Evolutionary conservation across 306 rosid species (phyloP).

Genomic region (Benincasa hispida): DNA sequence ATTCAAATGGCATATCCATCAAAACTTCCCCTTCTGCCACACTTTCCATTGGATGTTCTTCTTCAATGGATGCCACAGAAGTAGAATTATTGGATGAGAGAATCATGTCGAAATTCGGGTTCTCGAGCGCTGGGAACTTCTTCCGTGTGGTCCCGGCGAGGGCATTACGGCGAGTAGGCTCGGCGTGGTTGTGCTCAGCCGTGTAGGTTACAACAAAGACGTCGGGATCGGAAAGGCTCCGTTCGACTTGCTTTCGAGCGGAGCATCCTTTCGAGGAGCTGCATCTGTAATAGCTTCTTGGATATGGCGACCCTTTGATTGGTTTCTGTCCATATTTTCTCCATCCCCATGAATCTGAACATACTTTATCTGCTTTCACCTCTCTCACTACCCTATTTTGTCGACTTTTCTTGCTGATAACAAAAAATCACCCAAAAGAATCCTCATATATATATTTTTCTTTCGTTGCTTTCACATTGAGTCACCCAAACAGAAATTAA

Average conservation of each 20-base stretch:
- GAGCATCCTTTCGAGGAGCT: conserved; percentile 79
- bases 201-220: conserved; percentile 58
- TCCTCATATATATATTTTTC: no score
- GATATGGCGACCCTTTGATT: conserved; percentile 87
- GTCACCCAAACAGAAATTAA: not conserved
- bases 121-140: conserved; percentile 16
- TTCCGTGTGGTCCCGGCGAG: conserved; percentile 34
- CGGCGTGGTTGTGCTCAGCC: conserved; percentile 66
- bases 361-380: conserved; percentile 34
- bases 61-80: not conserved
- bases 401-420: conserved; percentile 42
- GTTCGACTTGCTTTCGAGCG: conserved; percentile 83
- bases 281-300: conserved; percentile 82
- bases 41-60: not conserved
- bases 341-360: conserved; percentile 85
- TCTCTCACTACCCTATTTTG: conserved; percentile 49
- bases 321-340: conserved; percentile 96
- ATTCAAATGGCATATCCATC: not conserved
- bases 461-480: not conserved
- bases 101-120: not conserved
- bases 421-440: not conserved
- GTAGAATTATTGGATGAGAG: not conserved
- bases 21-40: not conserved
- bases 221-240: conserved; percentile 45
- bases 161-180: conserved; percentile 49